Evolutionary conservation across 805 yeast genomes (phyloP), one percentile per base, ranked within the genome.

Genomic region (Sungouiozyma ichnusensis): DNA sequence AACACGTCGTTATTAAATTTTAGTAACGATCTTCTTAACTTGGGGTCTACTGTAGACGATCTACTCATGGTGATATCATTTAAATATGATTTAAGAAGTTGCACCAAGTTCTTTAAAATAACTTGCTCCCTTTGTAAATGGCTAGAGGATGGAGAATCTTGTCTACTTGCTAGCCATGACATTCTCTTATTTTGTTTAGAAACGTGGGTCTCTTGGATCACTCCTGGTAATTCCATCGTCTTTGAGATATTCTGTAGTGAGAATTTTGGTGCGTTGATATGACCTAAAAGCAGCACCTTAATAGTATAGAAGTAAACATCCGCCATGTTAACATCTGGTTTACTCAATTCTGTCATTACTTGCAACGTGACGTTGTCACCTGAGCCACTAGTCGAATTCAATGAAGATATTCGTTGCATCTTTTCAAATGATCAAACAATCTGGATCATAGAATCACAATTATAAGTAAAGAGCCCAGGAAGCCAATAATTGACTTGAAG

Each of bases 261-360:
- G 61, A 79, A 81, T 32, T 85, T 60, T 2, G 84, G 84, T 57
- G 79, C 85, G 44, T 71, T 75, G 41, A 73, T 63, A 51, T 81
- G 79, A 38, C 77, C 81, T 16, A 82, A 55, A 11, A 82, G 57
- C 2, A 80, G 55, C 5, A 77, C 59, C 50, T 78, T 76, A 37
- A 81, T 53, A 1, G 79, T 68, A 24, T 72, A 67, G 38, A 69
- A 68, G 49, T 81, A 80, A 3, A 77, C 59, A 24, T 62, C 65
- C 6, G 42, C 37, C 11, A 41, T 9, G 14, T 40, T 39, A 4
- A 39, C 40, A 6, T 29, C 29, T 3, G 48, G 40, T 5, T 17
- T 33, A 16, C 46, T 44, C 4, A 43, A 32, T 19, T 44, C 45
- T 6, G 16, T 14, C 5, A 39, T 38, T 6, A 38, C 16, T 18